Conservation (phyloP, 805 yeast species). For the Komagataella kurtzmanii region DNA sequence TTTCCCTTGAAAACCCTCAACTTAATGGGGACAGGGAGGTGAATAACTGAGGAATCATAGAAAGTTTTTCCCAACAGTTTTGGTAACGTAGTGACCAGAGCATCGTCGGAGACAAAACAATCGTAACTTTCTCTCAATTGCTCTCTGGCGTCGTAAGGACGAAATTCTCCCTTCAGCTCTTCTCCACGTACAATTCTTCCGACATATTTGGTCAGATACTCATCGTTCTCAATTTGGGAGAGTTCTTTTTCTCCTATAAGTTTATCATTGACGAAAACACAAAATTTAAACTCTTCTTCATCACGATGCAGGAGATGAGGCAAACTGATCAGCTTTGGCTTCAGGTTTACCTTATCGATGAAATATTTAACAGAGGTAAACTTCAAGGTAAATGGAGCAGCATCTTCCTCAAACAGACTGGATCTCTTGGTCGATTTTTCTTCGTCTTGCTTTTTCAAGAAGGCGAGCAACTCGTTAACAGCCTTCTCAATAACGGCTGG, state of each 20-base stretch:
- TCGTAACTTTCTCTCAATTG: conserved; percentile 57
- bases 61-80: conserved; percentile 72
- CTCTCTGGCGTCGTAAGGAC: conserved; percentile 81
- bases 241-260: conserved; percentile 29
- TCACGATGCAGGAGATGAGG: conserved; percentile 30
- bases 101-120: conserved; percentile 75
- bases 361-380: conserved; percentile 54
- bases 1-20: conserved; percentile 18
- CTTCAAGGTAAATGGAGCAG: conserved; percentile 42
- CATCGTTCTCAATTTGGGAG: conserved; percentile 25
- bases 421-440: conserved; percentile 20
- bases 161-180: conserved; percentile 73
- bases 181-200: conserved; percentile 51
- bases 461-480: conserved; percentile 52
- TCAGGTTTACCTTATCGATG: conserved; percentile 42
- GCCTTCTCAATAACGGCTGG: conserved; percentile 30
- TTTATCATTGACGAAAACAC: conserved; percentile 59
- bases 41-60: conserved; percentile 33
- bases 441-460: conserved; percentile 21
- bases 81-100: conserved; percentile 69
- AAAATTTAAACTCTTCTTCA: conserved; percentile 35
- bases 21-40: conserved; percentile 57
- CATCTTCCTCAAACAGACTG: conserved; percentile 48
- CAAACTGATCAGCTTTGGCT: conserved; percentile 36
- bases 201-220: conserved; percentile 29